phyloP scores from a whole-genome alignment of 148 eudicot species.

The Camellia sinensis region DNA sequence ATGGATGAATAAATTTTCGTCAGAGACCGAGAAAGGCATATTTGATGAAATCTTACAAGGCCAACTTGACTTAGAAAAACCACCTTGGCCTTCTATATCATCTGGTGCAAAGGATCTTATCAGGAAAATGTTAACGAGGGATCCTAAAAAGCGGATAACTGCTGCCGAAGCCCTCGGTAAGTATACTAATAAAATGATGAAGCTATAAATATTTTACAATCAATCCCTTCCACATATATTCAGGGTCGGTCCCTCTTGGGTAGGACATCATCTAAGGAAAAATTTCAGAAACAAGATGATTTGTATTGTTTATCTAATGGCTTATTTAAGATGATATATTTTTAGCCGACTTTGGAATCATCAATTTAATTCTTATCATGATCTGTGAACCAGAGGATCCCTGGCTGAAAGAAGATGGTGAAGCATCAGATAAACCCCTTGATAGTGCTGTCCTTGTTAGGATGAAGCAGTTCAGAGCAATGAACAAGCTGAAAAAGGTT shows the following conservation, averaged over 20 bases:
- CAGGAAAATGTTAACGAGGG: slow-evolving; percentile 58
- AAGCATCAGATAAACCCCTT: slow-evolving; percentile 75
- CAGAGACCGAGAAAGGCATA: slow-evolving; percentile 82
- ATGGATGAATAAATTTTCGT: slow-evolving; percentile 8
- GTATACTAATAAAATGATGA: not conserved
- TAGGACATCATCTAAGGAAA: not conserved
- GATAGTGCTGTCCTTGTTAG: slow-evolving; percentile 77
- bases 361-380: slow-evolving; percentile 3
- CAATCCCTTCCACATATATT: not conserved
- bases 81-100: slow-evolving; percentile 91
- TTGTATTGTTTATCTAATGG: not conserved
- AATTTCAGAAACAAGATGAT: not conserved
- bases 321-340: not conserved
- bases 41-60: slow-evolving; percentile 55
- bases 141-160: slow-evolving; percentile 67
- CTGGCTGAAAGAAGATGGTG: slow-evolving; percentile 88
- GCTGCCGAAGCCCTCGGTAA: slow-evolving; percentile 81
- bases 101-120: slow-evolving; percentile 69
- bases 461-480: slow-evolving; percentile 93
- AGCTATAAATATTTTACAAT: not conserved
- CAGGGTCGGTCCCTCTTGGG: not conserved
- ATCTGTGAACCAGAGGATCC: slow-evolving; percentile 69
- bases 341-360: not conserved
- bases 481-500: slow-evolving; percentile 88
- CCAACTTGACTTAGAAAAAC: slow-evolving; percentile 39